phyloP scores from a whole-genome alignment of 768 basidiomycete species.

The Chalciporus chontae region DNA sequence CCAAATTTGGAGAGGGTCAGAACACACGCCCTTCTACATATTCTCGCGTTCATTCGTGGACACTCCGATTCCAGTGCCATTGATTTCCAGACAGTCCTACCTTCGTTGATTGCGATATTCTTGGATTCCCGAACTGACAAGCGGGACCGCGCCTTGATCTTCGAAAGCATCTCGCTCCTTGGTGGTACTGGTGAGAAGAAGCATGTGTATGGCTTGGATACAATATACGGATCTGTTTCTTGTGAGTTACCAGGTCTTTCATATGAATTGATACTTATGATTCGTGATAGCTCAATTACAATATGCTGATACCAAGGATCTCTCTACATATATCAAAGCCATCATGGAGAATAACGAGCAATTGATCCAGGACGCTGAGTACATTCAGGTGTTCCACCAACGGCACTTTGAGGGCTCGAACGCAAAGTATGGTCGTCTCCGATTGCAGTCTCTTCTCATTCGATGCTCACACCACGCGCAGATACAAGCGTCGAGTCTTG shows the following conservation, averaged over 20 bases:
- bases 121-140: slow-evolving; percentile 26
- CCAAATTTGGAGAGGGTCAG: slow-evolving; percentile 33
- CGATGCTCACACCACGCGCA: slow-evolving; percentile 24
- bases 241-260: slow-evolving; percentile 36
- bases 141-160: slow-evolving; percentile 35
- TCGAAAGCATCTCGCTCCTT: slow-evolving; percentile 54
- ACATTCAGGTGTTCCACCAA: slow-evolving; percentile 58
- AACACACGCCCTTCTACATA: slow-evolving; percentile 67
- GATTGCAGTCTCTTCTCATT: background rate
- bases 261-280: slow-evolving; percentile 7
- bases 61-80: slow-evolving; percentile 51
- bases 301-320: slow-evolving; percentile 65
- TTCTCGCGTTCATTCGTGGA: slow-evolving; percentile 76
- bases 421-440: slow-evolving; percentile 42
- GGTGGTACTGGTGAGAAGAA: slow-evolving; percentile 37
- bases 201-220: slow-evolving; percentile 69
- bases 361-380: slow-evolving; percentile 54
- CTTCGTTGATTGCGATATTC: slow-evolving; percentile 62
- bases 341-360: slow-evolving; percentile 53
- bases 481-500: slow-evolving; percentile 67
- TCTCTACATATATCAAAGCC: slow-evolving; percentile 52
- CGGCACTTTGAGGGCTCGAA: slow-evolving; percentile 47
- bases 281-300: slow-evolving; percentile 47
- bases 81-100: slow-evolving; percentile 81
- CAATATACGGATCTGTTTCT: slow-evolving; percentile 61